Percentiles rank a stretch among this genome's conserved stretches.
Evolutionary conservation across 441 rosid species (phyloP).

Genomic region (Eugenia klotzschiana): DNA sequence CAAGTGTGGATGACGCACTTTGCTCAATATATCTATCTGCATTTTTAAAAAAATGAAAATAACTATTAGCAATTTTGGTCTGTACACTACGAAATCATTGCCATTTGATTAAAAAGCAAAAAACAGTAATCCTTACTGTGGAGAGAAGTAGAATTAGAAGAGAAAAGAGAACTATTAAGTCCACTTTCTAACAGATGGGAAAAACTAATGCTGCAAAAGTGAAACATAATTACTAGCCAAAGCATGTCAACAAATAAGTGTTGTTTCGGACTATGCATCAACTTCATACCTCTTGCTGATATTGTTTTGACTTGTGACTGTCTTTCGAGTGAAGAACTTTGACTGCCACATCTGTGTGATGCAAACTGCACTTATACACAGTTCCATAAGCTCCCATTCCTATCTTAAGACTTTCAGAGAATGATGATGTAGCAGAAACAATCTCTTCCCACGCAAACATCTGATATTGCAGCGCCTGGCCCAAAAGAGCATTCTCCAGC

Average conservation of each 20-base stretch:
- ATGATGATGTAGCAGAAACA: conserved; percentile 55
- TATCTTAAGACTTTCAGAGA: conserved; percentile 57
- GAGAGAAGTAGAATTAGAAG: neutral
- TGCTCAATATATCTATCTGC: conserved; percentile 80
- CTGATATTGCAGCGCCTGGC: conserved; percentile 33
- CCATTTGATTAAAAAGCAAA: neutral
- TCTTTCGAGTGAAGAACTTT: conserved; percentile 69
- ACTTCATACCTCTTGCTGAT: conserved; percentile 61
- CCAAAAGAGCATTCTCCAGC: conserved; percentile 44
- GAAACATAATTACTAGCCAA: neutral
- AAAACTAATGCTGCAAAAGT: neutral
- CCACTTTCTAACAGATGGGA: neutral
- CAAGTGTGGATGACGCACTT: conserved; percentile 74
- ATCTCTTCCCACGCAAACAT: conserved; percentile 75
- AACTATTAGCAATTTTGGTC: neutral
- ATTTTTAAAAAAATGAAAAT: conserved; percentile 1
- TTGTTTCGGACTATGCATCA: neutral
- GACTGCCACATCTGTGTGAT: conserved; percentile 69
- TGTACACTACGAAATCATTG: neutral
- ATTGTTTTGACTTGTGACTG: conserved; percentile 41
- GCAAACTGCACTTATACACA: conserved; percentile 61
- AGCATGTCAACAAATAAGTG: neutral
- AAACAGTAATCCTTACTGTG: neutral
- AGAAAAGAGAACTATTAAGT: neutral
- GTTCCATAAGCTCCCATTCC: conserved; percentile 87